Conservation (phyloP, 768 basidiomycete genomes). For the Thelephora aurantiotincta region DNA sequence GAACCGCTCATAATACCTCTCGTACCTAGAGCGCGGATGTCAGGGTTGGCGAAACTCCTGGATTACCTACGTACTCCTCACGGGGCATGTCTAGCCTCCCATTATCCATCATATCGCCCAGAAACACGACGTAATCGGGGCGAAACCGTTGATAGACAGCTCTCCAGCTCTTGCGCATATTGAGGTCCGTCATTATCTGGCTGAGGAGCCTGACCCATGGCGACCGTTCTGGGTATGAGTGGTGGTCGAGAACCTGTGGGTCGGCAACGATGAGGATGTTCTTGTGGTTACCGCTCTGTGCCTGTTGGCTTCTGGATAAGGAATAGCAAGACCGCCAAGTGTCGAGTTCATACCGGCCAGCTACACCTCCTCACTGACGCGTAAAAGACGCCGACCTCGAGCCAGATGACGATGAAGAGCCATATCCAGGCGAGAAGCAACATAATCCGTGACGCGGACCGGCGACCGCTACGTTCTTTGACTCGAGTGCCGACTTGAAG, state of each 20-base stretch:
- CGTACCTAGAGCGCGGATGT: constrained; percentile 39
- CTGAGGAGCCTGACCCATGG: constrained; percentile 41
- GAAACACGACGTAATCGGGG: constrained; percentile 66
- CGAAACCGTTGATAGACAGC: constrained; percentile 34
- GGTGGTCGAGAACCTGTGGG: constrained; percentile 70
- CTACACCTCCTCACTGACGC: constrained; percentile 31
- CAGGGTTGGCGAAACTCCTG: constrained; percentile 1
- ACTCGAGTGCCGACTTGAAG: no score
- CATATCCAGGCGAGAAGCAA: constrained; percentile 35
- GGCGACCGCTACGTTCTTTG: no score
- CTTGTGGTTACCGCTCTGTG: constrained; percentile 16
- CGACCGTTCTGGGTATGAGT: constrained; percentile 54
- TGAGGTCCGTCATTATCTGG: constrained; percentile 62
- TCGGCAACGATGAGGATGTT: constrained; percentile 80
- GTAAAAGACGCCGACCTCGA: constrained; percentile 48
- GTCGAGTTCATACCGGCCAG: constrained; percentile 33
- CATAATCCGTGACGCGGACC: no score
- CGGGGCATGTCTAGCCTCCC: constrained; percentile 53
- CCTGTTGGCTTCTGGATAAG: constrained; percentile 6
- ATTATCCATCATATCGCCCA: constrained; percentile 90
- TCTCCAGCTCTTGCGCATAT: constrained; percentile 77
- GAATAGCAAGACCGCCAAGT: constrained; percentile 8
- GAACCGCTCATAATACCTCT: constrained; percentile 54
- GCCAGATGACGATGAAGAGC: constrained; percentile 54
- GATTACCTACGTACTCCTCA: constrained; percentile 35